These are phyloP conservation scores for Erodium moschatum DNA, from an alignment of 441 rosid genomes.

Conservation along the genomic window DNA sequence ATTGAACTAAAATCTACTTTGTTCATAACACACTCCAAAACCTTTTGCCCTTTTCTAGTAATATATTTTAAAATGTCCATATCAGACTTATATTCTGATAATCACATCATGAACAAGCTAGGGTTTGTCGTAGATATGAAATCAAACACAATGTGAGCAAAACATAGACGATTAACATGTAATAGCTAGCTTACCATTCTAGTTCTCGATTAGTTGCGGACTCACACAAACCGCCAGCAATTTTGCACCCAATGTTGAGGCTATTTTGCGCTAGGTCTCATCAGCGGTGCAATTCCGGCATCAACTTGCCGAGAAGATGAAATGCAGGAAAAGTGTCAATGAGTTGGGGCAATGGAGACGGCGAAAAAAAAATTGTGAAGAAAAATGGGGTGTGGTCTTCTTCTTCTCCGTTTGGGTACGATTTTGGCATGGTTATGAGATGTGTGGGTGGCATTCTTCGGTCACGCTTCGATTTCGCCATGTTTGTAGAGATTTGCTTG, in stretches of 20 bases:
- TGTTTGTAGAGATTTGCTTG: constrained; percentile 5
- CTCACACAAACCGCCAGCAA: not conserved
- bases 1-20: not conserved
- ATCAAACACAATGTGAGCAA: constrained; percentile 3
- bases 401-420: constrained; percentile 2
- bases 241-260: not conserved
- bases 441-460: not conserved
- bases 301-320: constrained; percentile 2
- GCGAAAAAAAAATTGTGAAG: not conserved
- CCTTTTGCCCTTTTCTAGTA: not conserved
- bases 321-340: not conserved
- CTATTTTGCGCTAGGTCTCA: not conserved
- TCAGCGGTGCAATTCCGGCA: not conserved
- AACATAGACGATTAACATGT: not conserved
- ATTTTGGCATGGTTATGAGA: not conserved
- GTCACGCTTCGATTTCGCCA: constrained; percentile 1
- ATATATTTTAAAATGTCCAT: not conserved
- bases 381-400: not conserved
- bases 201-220: not conserved
- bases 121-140: not conserved
- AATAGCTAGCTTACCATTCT: constrained; percentile 6
- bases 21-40: not conserved
- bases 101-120: not conserved
- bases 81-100: not conserved
- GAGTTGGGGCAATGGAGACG: not conserved